These are phyloP conservation scores for Vigna trinervia DNA, from an alignment of 306 rosid genomes.

Conservation along the genomic window DNA sequence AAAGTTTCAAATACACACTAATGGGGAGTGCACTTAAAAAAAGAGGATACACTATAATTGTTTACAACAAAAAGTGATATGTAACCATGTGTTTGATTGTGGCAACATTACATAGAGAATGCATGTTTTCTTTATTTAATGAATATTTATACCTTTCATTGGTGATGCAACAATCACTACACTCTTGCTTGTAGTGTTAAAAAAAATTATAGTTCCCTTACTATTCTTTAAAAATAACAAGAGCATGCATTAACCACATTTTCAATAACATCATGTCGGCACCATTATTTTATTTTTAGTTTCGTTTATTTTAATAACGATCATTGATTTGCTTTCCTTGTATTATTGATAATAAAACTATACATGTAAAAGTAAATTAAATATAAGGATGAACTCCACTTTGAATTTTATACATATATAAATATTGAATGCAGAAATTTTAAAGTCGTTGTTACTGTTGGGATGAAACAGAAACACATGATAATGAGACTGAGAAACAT, in stretches of 20 bases:
- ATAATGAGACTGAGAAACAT: constrained; percentile 3
- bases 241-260: no score
- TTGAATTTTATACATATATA: not conserved
- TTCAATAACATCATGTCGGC: not conserved
- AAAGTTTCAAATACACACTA: not conserved
- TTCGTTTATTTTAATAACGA: not conserved
- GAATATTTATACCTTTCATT: not conserved
- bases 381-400: not conserved
- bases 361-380: not conserved
- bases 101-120: not conserved
- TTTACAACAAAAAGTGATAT: not conserved
- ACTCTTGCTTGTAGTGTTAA: not conserved
- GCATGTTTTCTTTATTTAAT: not conserved
- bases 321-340: not conserved
- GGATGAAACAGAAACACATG: constrained; percentile 9
- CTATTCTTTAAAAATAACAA: not conserved
- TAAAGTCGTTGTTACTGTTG: not conserved
- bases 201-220: not conserved
- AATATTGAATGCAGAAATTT: not conserved
- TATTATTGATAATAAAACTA: not conserved
- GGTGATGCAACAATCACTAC: not conserved
- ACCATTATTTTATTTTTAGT: not conserved
- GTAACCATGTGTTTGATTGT: not conserved
- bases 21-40: not conserved
- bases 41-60: not conserved